A percentile compares a stretch with the other conserved stretches of the same genome.
Evolutionary conservation across 257 asterid genomes (phyloP).

Genomic region (Nicotiana otophora): DNA sequence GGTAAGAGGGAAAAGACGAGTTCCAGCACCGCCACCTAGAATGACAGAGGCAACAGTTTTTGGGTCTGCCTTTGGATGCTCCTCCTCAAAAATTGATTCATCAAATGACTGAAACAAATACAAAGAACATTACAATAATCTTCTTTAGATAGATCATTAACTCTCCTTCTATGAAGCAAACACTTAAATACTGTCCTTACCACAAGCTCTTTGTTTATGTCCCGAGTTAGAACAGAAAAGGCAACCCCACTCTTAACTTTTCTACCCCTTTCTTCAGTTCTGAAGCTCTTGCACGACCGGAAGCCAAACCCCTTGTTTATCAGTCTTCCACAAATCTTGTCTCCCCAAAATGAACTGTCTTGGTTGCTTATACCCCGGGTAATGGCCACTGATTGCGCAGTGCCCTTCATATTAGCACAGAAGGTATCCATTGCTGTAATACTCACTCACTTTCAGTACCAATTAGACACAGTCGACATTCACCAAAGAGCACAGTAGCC

Average conservation of each 20-base stretch:
- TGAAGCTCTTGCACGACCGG: slow-evolving; percentile 20
- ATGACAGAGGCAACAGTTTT: slow-evolving; percentile 71
- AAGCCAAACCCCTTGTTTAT: slow-evolving; percentile 29
- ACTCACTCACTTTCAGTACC: background rate
- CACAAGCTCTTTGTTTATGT: slow-evolving; percentile 53
- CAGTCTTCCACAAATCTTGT: slow-evolving; percentile 30
- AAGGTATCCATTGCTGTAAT: slow-evolving; percentile 48
- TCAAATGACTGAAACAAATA: slow-evolving; percentile 48
- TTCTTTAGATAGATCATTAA: background rate
- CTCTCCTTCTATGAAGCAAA: background rate
- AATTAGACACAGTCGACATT: background rate
- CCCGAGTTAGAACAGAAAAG: slow-evolving; percentile 60
- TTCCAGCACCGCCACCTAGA: slow-evolving; percentile 95
- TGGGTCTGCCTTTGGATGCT: slow-evolving; percentile 56
- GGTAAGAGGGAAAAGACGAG: slow-evolving; percentile 96
- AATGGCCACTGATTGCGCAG: slow-evolving; percentile 25
- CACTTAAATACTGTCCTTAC: slow-evolving; percentile 24
- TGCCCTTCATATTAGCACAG: slow-evolving; percentile 45
- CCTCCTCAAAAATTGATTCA: slow-evolving; percentile 31
- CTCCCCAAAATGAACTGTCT: slow-evolving; percentile 41
- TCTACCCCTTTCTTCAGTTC: slow-evolving; percentile 20
- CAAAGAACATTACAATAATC: background rate
- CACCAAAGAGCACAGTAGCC: background rate
- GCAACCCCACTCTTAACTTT: slow-evolving; percentile 50
- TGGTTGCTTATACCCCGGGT: slow-evolving; percentile 14